Evolutionary conservation across 2,329 filamentous ascomycete species (phyloP).

Genomic region (Pseudocercospora macadamiae): DNA sequence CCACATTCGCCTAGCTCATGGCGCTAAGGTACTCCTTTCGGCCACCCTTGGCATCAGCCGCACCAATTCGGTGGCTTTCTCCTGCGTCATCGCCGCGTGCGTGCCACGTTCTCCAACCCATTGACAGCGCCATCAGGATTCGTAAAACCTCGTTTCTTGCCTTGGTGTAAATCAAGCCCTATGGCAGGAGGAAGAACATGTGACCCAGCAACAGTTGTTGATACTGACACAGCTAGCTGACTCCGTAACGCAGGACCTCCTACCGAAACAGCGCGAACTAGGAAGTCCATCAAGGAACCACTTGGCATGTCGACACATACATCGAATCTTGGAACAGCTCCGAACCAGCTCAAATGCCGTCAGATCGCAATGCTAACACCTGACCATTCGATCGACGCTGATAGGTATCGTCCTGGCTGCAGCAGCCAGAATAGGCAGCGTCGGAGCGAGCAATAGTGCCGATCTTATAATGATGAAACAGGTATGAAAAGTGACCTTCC

Average conservation of each 20-base stretch:
- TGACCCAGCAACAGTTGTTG: too few species aligned
- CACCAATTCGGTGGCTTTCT: not conserved
- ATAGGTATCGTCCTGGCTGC: not conserved
- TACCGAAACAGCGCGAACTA: too few species aligned
- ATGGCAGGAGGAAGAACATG: not conserved
- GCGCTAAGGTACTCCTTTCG: not conserved
- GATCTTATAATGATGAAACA: not conserved
- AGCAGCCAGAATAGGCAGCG: not conserved
- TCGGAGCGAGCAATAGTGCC: not conserved
- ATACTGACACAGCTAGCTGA: too few species aligned
- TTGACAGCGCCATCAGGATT: not conserved
- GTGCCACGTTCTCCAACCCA: constrained; percentile 5
- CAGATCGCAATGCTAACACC: not conserved
- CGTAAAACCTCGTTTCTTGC: not conserved
- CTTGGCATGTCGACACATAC: too few species aligned
- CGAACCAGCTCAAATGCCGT: not conserved
- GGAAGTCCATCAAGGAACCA: too few species aligned
- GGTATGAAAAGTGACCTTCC: not conserved
- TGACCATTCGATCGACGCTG: not conserved
- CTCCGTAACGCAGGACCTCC: too few species aligned
- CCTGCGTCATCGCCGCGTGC: not conserved
- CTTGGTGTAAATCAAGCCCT: not conserved
- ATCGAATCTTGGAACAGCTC: not conserved
- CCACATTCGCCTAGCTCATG: not conserved
- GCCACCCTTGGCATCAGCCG: not conserved